phyloP scores from a whole-genome alignment of 1,284 basidiomycete genomes.

The Calocybe gambosa region DNA sequence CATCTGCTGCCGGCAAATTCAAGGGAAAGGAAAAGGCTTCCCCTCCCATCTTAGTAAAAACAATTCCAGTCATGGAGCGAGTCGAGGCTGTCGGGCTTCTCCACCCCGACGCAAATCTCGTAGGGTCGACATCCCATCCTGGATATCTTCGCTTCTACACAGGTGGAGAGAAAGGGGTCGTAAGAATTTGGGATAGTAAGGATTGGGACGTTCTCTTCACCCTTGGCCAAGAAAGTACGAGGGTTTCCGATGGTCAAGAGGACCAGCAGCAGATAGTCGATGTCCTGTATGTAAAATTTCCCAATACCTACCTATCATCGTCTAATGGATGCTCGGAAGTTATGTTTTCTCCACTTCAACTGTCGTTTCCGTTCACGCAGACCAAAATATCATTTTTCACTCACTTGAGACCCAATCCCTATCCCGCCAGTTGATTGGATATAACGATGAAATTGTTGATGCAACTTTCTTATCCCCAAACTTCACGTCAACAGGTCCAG shows the following conservation, averaged over 20 bases:
- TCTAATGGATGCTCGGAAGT: constrained; percentile 31
- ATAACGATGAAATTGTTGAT: constrained; percentile 98
- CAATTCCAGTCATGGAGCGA: constrained; percentile 82
- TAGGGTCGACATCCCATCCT: constrained; percentile 34
- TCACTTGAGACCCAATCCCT: constrained; percentile 59
- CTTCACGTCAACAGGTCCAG: constrained; percentile 16
- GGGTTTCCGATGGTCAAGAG: constrained; percentile 53
- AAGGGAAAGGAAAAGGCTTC: constrained; percentile 45
- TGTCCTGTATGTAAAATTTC: constrained; percentile 49
- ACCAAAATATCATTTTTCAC: constrained; percentile 94
- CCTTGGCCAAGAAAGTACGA: constrained; percentile 47
- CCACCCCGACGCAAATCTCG: constrained; percentile 41
- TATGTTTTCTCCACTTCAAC: constrained; percentile 60
- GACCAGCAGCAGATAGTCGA: constrained; percentile 74
- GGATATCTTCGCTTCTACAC: constrained; percentile 68
- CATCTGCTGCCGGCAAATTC: constrained; percentile 34
- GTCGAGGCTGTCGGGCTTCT: constrained; percentile 82
- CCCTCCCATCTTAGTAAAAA: constrained; percentile 66
- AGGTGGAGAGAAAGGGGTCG: constrained; percentile 80
- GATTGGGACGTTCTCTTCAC: constrained; percentile 59
- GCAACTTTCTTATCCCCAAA: constrained; percentile 64
- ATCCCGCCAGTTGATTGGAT: constrained; percentile 89
- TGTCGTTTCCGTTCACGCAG: constrained; percentile 89
- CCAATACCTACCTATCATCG: neutral
- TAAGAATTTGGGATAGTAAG: constrained; percentile 80